These are phyloP conservation scores for Triangularia verruculosa DNA, from an alignment of 2,329 filamentous ascomycete genomes.

Conservation along the genomic window DNA sequence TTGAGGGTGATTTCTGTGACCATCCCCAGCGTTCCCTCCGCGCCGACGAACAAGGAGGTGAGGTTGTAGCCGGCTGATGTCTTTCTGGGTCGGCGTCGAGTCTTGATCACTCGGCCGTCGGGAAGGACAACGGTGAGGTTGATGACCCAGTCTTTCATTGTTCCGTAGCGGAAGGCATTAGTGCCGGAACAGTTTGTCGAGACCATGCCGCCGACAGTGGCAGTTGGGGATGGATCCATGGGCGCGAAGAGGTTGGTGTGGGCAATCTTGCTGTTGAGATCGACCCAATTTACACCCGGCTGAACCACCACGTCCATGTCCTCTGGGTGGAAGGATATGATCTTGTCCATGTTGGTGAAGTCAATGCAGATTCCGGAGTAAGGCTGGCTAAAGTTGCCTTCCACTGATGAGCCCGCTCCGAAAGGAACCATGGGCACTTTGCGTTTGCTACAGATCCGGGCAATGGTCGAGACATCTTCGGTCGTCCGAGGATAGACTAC, in stretches of 20 bases:
- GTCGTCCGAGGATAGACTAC: constrained; percentile 64
- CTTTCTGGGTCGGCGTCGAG: constrained; percentile 63
- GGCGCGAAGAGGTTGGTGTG: constrained; percentile 76
- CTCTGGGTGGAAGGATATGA: constrained; percentile 62
- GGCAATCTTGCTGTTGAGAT: constrained; percentile 67
- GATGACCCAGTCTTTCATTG: constrained; percentile 85
- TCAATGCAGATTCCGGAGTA: constrained; percentile 68
- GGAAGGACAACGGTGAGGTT: constrained; percentile 78
- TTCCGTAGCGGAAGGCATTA: constrained; percentile 80
- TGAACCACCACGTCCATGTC: constrained; percentile 72
- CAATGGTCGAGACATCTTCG: constrained; percentile 61
- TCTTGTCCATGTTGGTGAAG: constrained; percentile 63
- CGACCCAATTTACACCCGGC: constrained; percentile 75
- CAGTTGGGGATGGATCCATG: constrained; percentile 78
- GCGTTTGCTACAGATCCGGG: constrained; percentile 59
- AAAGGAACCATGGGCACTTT: constrained; percentile 70
- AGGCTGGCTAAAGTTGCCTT: constrained; percentile 68
- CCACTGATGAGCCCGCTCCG: constrained; percentile 67
- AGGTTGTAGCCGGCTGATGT: constrained; percentile 71
- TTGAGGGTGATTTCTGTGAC: constrained; percentile 70
- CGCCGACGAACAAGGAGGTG: constrained; percentile 65
- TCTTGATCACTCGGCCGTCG: constrained; percentile 72
- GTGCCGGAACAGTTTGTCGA: constrained; percentile 67
- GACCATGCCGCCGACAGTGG: constrained; percentile 81
- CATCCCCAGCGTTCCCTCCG: constrained; percentile 68